These are phyloP conservation scores for Musa acuminata DNA, from an alignment of 176 grass and related monocot species.

Conservation along the genomic window DNA sequence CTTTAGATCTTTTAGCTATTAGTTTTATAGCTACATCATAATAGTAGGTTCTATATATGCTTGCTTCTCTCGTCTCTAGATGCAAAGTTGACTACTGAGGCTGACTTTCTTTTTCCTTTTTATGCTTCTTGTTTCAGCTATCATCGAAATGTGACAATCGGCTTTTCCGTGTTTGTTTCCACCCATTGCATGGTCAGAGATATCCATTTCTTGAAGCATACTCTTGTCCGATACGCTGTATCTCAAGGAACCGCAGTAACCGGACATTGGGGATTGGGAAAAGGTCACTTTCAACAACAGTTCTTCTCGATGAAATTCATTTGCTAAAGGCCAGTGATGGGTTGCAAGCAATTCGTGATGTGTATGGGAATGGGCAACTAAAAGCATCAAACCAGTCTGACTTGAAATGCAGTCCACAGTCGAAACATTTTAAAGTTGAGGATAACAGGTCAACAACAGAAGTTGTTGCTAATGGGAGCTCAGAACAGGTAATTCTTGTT, in stretches of 20 bases:
- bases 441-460: constrained; percentile 11
- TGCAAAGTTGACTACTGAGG: neutral
- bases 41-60: neutral
- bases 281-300: constrained; percentile 21
- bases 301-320: constrained; percentile 31
- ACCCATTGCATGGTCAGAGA: constrained; percentile 34
- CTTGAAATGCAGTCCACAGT: constrained; percentile 16
- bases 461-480: constrained; percentile 25
- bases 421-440: constrained; percentile 40
- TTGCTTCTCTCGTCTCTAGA: neutral
- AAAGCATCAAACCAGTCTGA: constrained; percentile 30
- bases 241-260: constrained; percentile 59
- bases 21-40: neutral
- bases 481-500: constrained; percentile 28
- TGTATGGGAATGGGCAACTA: constrained; percentile 24
- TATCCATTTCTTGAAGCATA: constrained; percentile 85
- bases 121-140: constrained; percentile 37
- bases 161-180: constrained; percentile 82
- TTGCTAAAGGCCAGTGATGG: constrained; percentile 27
- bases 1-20: neutral
- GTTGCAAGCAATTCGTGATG: constrained; percentile 25
- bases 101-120: neutral
- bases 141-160: constrained; percentile 98
- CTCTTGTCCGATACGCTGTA: constrained; percentile 77
- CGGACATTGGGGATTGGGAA: constrained; percentile 36